Evolutionary conservation across 768 basidiomycete species (phyloP), one percentile per base, ranked within the genome.

Genomic region (Hysterangium stoloniferum): DNA sequence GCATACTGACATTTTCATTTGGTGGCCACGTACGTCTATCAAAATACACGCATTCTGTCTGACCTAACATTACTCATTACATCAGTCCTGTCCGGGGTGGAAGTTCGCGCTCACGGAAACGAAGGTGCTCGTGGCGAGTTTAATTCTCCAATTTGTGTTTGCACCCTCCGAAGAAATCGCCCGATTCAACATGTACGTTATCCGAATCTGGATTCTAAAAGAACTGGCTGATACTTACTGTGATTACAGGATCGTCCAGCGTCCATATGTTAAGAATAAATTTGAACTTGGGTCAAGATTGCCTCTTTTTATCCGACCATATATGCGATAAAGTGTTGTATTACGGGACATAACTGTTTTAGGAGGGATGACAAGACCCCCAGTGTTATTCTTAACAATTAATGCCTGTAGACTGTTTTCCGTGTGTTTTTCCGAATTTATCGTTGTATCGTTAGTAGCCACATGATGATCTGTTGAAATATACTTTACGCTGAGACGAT

Each of bases 1-100:
- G 74, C 55, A 27, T 76, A 25, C 73, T 78, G 76, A 72, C 76
- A 5, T 80, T 80, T 57, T 72, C 74, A 1, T 70, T 74, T 48
- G 77, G 76, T 4, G 69, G 70, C 11, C 69, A 72, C 38, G 52
- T 52, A 25, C 27, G 45, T 45, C 17, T 22, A 5, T 35, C 20
- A 15, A 32, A 9, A 13, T n/a, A 19, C n/a, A 32, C 22, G 42
- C 6, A 20, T 13, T 20, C 19, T 15, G 34, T 19, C n/a, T 38
- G 11, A 37, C 11, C 37, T 24, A 5, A 34, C 8, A 29, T 28
- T 42, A 28, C 28, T n/a, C 2, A 11, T 27, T 15, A 29, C 24
- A 5, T 19, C 27, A 55, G 54, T 70, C 75, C 4, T 79, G 78
- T 56, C 61, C 75, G 1, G 78, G 77, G 3, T 68, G 66, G 56